phyloP scores from a whole-genome alignment of 2,329 filamentous ascomycete genomes.

The Sporothrix pseudoabietina region DNA sequence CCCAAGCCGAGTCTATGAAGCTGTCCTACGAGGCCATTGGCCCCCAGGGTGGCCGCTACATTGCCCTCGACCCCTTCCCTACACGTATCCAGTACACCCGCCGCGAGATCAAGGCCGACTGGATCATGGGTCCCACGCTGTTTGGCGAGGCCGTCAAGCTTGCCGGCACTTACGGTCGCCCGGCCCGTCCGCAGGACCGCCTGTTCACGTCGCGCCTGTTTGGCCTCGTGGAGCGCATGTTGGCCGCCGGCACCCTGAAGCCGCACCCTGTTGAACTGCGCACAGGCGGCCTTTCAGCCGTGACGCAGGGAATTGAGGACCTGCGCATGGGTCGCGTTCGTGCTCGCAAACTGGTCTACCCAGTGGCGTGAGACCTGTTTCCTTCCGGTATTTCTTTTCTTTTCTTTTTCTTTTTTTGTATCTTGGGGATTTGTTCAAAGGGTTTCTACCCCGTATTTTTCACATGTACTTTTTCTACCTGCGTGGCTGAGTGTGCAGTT shows the following conservation, averaged over 20 bases:
- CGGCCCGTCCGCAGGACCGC: conserved; percentile 32
- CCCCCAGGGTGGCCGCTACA: conserved; percentile 28
- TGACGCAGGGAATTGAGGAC: conserved; percentile 30
- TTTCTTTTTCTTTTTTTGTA: neutral
- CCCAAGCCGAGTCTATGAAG: conserved; percentile 30
- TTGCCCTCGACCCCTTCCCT: conserved; percentile 31
- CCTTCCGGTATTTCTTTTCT: too few relatives aligned
- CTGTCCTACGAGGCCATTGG: conserved; percentile 34
- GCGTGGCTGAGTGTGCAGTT: neutral
- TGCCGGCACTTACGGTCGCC: conserved; percentile 31
- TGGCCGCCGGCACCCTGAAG: conserved; percentile 29
- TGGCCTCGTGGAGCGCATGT: conserved; percentile 27
- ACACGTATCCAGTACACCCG: conserved; percentile 32
- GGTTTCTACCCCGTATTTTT: neutral
- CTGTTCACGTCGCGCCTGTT: conserved; percentile 27
- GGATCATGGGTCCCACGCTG: conserved; percentile 30
- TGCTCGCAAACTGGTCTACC: conserved; percentile 31
- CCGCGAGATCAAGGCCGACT: conserved; percentile 31
- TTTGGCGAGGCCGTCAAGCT: conserved; percentile 30
- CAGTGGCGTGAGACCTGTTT: conserved; percentile 8
- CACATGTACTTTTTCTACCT: conserved; percentile 3
- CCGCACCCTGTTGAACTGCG: conserved; percentile 32
- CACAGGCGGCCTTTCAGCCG: conserved; percentile 27
- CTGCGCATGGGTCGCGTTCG: conserved; percentile 31
- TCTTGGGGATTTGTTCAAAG: neutral